Evolutionary conservation across 2,329 filamentous ascomycete species (phyloP), one percentile per base, ranked within the genome.

Genomic region (Aspergillus sp.): DNA sequence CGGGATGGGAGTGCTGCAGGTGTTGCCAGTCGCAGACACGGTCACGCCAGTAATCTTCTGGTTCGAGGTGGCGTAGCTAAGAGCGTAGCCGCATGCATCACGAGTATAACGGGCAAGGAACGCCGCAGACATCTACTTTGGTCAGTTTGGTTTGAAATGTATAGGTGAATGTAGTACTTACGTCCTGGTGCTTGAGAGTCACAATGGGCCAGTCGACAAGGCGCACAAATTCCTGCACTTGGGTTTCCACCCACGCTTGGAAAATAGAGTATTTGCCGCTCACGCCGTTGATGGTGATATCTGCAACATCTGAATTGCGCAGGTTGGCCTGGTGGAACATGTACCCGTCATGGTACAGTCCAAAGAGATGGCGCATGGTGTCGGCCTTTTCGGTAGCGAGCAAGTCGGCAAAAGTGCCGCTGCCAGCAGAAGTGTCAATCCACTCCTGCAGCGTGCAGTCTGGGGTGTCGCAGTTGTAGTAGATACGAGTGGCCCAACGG

Each of bases 251-350:
- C 78, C 78, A 82, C 9, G 72, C 74, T 60, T 79, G 76, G 49
- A 81, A 68, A 12, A 82, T 70, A 2, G 77, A 78, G 44, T 74
- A 67, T 48, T 73, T 65, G 3, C 62, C 69, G 1, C 62, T 60
- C 10, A 71, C 63, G 11, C 71, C 68, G 45, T 78, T 78, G 39
- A 81, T 65, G 7, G 69, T 74, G 38, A 73, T 72, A 3, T 61
- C 56, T 2, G 62, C 59, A 40, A 73, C 69, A 42, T 77, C 78
- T 3, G 65, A 64, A 36, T 75, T 72, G 43, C 78, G 74, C 47
- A 79, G 55, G 56, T 84, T 83, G 45, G 78, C 78, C 64, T 83
- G 79, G 60, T 84, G 81, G 69, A 83, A 81, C 78, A 82, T 82
- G 67, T 75, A 81, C 27, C 70, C 65, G 39, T 79, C 78, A 49